Evolutionary conservation across 2,329 filamentous ascomycete genomes (phyloP), one percentile per base, ranked within the genome.

Genomic region (Beauveria varroae): DNA sequence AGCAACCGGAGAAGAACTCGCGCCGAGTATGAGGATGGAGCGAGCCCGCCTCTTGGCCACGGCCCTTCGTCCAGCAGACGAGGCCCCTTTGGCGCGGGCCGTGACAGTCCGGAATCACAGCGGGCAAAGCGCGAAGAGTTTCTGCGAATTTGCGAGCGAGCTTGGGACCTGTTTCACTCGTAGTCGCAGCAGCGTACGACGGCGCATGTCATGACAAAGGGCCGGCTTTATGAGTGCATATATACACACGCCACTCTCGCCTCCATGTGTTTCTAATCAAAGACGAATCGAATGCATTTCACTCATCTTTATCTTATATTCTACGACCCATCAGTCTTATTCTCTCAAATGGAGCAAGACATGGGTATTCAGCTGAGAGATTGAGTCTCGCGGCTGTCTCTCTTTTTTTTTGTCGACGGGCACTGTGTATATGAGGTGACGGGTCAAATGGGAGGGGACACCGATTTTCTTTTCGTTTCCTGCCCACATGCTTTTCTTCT

Each of bases 101-200:
- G 90, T 64, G 92, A 95, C 70, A 93, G 86, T 66, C 91, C 90
- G 8, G 92, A 95, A 68, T 91, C 87, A 6, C 88, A 91, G 72
- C 82, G 85, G 68, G 87, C 84, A 70, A 98, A 98, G 85, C 92
- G 92, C 72, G 92, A 96, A 49, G 91, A 96, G 73, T 99, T 99
- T 71, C 79, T 99, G 65, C 80, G 84, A 61, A 78, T 98, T 55
- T 97, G 93, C 72, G 86, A 91, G 67, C 82, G 91, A 69, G 95
- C 95, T 9, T 99, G 95, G 95, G 95, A 99, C 77, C 76, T 99
- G 30, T 96, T 98, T 75, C 95, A 98, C 78, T 96, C 92, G 64
- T 97, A 77, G 84, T 60, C 55, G 30, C 26, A 30, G 22, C 44
- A 49, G 50, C 24, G 61, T 56, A 37, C 57, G 62, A 50, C 56